Evolutionary conservation across 495 filamentous ascomycete genomes (phyloP), one percentile per base, ranked within the genome.

Genomic region (Penicillium angulare): DNA sequence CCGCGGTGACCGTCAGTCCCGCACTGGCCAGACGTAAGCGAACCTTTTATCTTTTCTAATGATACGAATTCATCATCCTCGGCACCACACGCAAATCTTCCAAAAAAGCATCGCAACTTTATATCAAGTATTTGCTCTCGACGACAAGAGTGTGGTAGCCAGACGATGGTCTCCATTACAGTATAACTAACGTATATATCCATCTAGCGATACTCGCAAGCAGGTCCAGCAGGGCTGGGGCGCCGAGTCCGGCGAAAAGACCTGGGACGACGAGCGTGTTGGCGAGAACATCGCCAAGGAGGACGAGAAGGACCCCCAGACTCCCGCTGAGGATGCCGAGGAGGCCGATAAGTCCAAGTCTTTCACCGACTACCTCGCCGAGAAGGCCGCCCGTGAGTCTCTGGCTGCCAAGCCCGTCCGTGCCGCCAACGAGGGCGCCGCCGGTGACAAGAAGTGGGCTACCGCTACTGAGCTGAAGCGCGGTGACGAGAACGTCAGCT

Each of bases 141-240:
- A 15, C 15, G 17, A 26, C 21, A 5, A 24, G 21, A 12, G 21
- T 47, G 43, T 33, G 43, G 43, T 22, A 17, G 9, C 31, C 9
- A 16, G 24, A 4, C 21, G 22, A 23, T 20, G 7, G 5, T n/a
- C 13, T 10, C 3, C 23, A 33, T 3, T 35, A 34, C 21, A 15
- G 20, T 13, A 32, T 24, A 45, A 58, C 59, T 52, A 56, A 54
- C 47, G 10, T 13, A 12, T 41, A 46, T 47, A 31, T 22, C 23
- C 22, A 22, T 47, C 42, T 36, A 88, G 90, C 58, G 91, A 95
- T 59, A 87, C 91, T 62, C 88, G 90, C 64, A 98, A 97, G 84
- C 88, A 95, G 75, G 86, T 89, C 61, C 84, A 82, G 64, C 88
- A 90, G 65, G 87, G 89, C 55, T 98, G 93, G 93, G 93, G 91